Evolutionary conservation across 75 land plant species (phyloP).

Genomic region (Sequoiadendron giganteum): DNA sequence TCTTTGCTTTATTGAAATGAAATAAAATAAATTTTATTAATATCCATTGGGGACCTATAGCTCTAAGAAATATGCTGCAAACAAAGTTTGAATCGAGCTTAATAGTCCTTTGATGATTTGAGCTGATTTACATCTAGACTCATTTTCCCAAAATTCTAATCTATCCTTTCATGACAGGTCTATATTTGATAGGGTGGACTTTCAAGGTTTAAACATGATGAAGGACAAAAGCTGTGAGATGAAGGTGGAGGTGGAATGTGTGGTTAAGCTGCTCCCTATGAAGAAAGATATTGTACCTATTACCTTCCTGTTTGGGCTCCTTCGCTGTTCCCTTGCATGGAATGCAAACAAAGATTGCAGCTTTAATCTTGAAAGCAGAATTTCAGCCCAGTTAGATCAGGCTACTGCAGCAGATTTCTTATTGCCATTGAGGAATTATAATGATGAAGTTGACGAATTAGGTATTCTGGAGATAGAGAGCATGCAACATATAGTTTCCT

Average conservation of each 20-base stretch:
- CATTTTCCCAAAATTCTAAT: background rate
- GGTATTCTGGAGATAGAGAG: slow-evolving; percentile 21
- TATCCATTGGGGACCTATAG: background rate
- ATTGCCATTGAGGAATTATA: slow-evolving; percentile 9
- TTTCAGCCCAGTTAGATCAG: slow-evolving; percentile 28
- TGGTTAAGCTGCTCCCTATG: slow-evolving; percentile 26
- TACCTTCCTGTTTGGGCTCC: slow-evolving; percentile 29
- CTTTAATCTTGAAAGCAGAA: slow-evolving; percentile 28
- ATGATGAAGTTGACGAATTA: background rate
- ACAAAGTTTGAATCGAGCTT: background rate
- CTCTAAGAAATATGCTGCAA: background rate
- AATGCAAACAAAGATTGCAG: slow-evolving; percentile 16
- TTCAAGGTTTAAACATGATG: background rate
- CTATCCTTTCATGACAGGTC: background rate
- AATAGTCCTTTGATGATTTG: background rate
- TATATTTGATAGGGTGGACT: background rate
- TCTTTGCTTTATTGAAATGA: background rate
- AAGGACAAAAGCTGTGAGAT: background rate
- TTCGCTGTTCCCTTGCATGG: slow-evolving; percentile 37
- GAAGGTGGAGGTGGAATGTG: slow-evolving; percentile 18
- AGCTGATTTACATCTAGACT: background rate
- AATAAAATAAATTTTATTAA: background rate
- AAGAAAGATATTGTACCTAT: slow-evolving; percentile 26
- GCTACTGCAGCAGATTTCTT: slow-evolving; percentile 33
- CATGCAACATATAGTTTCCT: slow-evolving; percentile 38